These are phyloP conservation scores for Tylopilus sp. DNA, from an alignment of 768 basidiomycete genomes.

Conservation along the genomic window DNA sequence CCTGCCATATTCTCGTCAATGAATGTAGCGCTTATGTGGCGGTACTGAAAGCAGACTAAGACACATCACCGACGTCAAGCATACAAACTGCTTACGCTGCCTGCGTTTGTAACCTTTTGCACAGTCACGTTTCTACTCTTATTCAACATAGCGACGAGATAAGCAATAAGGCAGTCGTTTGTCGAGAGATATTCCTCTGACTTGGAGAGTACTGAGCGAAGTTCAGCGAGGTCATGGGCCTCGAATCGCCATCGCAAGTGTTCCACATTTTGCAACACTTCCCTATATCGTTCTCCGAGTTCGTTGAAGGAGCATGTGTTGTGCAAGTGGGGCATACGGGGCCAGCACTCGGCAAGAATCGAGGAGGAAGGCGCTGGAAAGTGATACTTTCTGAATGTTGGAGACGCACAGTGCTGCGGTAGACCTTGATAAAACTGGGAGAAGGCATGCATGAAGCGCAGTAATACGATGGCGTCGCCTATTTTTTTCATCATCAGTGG, in stretches of 20 bases:
- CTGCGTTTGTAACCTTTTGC: conserved; percentile 19
- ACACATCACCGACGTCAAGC: background rate
- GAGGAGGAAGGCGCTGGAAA: conserved; percentile 17
- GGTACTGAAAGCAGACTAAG: conserved; percentile 11
- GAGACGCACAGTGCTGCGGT: conserved; percentile 7
- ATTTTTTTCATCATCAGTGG: background rate
- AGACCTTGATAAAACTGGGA: conserved; percentile 30
- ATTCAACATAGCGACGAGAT: conserved; percentile 22
- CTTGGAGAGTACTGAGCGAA: conserved; percentile 9
- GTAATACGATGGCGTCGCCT: conserved; percentile 30
- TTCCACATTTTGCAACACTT: conserved; percentile 7
- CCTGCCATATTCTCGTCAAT: conserved; percentile 12
- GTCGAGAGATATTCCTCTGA: conserved; percentile 5
- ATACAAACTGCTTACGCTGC: conserved; percentile 17
- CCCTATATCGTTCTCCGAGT: background rate
- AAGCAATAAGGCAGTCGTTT: conserved; percentile 31
- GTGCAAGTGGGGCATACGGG: conserved; percentile 22
- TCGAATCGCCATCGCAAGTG: conserved; percentile 18
- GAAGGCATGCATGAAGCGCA: conserved; percentile 28
- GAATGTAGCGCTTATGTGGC: conserved; percentile 9
- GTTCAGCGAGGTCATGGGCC: conserved; percentile 8
- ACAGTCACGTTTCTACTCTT: conserved; percentile 4
- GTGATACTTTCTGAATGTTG: conserved; percentile 24
- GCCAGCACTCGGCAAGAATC: conserved; percentile 11
- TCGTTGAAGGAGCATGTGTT: background rate